phyloP scores from a whole-genome alignment of 441 rosid species.

The Populus hybrid region DNA sequence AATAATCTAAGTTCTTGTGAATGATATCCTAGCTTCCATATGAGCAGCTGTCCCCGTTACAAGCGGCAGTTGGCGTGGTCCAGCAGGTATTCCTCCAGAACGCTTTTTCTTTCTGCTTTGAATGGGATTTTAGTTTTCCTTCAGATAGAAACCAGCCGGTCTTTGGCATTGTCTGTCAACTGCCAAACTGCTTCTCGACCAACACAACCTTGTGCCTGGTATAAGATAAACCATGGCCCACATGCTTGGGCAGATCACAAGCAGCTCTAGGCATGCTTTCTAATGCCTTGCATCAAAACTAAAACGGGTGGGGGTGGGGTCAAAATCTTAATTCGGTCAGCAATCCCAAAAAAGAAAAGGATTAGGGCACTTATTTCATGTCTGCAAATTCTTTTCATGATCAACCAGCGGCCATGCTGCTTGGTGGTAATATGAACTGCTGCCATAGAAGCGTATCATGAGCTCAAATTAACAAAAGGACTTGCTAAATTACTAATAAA shows the following conservation, averaged over 20 bases:
- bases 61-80: conserved; percentile 71
- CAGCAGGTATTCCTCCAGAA: conserved; percentile 46
- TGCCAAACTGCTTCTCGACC: neutral
- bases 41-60: conserved; percentile 52
- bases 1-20: conserved; percentile 9
- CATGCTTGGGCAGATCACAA: neutral
- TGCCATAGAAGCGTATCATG: neutral
- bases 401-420: neutral
- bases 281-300: neutral
- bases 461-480: neutral
- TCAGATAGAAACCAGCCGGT: neutral
- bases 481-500: neutral
- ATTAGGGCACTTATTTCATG: neutral
- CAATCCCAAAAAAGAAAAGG: neutral
- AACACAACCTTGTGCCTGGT: neutral
- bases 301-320: neutral
- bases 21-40: conserved; percentile 55
- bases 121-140: neutral
- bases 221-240: neutral
- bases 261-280: neutral
- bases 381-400: neutral
- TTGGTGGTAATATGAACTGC: neutral
- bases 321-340: neutral
- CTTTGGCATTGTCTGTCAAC: neutral
- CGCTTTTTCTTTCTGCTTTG: neutral